Percentiles rank a stretch among this genome's conserved stretches.
These are phyloP conservation scores for Candida taoyuanica DNA, from an alignment of 805 yeast genomes.

Conservation along the genomic window DNA sequence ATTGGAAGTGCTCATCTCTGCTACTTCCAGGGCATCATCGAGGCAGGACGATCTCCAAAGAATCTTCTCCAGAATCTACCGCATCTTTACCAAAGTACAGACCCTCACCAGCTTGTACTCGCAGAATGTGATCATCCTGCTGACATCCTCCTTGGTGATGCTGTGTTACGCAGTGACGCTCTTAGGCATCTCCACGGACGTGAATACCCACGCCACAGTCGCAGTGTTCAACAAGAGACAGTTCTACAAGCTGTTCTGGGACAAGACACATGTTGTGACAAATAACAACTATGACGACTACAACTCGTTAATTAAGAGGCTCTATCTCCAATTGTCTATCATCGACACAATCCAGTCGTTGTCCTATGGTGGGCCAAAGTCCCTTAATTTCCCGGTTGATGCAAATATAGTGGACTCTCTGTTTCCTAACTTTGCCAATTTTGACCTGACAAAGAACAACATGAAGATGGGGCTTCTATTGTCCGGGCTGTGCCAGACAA, in stretches of 20 bases:
- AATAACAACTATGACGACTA: constrained; percentile 23
- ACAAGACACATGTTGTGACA: constrained; percentile 11
- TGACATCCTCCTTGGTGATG: constrained; percentile 31
- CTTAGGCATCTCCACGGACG: constrained; percentile 56
- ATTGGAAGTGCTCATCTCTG: constrained; percentile 19
- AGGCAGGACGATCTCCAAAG: constrained; percentile 14
- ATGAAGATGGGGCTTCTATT: constrained; percentile 25
- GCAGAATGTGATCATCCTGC: constrained; percentile 12
- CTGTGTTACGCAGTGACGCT: constrained; percentile 54
- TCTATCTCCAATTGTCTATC: constrained; percentile 43
- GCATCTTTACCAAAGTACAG: constrained; percentile 16
- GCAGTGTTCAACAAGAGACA: constrained; percentile 56
- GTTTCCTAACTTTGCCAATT: constrained; percentile 17
- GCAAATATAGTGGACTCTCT: constrained; percentile 19
- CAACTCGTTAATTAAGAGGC: constrained; percentile 32
- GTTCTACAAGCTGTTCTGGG: constrained; percentile 35
- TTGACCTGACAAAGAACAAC: constrained; percentile 22
- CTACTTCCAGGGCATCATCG: constrained; percentile 9
- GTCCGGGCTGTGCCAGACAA: constrained; percentile 13
- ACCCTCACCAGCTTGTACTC: constrained; percentile 10
- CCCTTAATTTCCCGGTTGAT: constrained; percentile 21
- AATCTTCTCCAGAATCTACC: constrained; percentile 14
- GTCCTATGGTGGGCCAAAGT: constrained; percentile 44
- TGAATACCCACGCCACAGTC: constrained; percentile 44
- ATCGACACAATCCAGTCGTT: constrained; percentile 51